Conservation (phyloP, 2,329 filamentous ascomycete genomes). For the Diaporthe helianthi region DNA sequence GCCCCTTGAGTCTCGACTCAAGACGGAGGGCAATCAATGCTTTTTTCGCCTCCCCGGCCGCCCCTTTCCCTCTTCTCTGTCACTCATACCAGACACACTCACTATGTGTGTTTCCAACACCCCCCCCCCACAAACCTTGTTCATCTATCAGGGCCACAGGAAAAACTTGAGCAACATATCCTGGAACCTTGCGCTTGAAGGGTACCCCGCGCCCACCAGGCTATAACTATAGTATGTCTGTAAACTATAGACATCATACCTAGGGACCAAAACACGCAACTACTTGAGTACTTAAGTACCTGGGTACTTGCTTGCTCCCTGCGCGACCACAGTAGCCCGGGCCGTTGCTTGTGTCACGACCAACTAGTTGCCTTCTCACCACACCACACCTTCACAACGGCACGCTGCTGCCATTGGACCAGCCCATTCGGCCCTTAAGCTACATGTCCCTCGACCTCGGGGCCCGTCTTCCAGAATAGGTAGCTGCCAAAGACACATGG, state of each 20-base stretch:
- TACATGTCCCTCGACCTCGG: not conserved
- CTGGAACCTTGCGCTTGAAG: slow-evolving; percentile 5
- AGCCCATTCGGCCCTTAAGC: not conserved
- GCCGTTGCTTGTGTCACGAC: slow-evolving; percentile 16
- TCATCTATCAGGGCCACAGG: not conserved
- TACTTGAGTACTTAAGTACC: too few relatives aligned
- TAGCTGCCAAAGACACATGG: not conserved
- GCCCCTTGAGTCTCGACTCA: not conserved
- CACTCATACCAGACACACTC: not conserved
- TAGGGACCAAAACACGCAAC: too few relatives aligned
- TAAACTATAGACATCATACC: too few relatives aligned
- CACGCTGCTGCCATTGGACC: slow-evolving; percentile 3
- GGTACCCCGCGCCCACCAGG: slow-evolving; percentile 24
- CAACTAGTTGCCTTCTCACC: not conserved
- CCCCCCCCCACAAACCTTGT: not conserved
- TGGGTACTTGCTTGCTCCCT: not conserved
- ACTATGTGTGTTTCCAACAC: too few relatives aligned
- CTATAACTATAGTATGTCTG: not conserved
- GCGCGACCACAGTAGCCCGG: not conserved
- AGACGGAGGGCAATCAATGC: not conserved
- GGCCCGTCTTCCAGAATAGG: not conserved
- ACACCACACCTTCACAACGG: slow-evolving; percentile 15
- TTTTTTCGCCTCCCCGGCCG: slow-evolving; percentile 4
- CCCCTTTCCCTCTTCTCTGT: not conserved
- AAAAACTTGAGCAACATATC: slow-evolving; percentile 4